Base-by-base conservation (phyloP, 2,329 filamentous ascomycete genomes). In the Fusarium udum region DNA sequence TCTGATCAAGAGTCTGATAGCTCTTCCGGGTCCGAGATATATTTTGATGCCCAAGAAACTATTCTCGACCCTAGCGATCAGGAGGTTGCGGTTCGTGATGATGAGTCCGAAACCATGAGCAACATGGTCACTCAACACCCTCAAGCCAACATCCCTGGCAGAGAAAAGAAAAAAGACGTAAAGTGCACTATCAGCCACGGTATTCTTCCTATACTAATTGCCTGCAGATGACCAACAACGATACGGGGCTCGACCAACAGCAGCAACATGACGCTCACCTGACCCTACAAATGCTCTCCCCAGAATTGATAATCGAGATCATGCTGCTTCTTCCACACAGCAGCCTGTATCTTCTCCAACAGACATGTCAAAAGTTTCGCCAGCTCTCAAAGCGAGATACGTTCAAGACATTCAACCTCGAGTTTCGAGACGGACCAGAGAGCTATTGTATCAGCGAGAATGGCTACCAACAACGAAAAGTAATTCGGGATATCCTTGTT, bases 241-340 rank as follows among this genome's bases (percentile, higher is more conserved):
- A 53, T 10, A 28, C 2, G 5, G 10, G 14, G 32, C 32, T 26
- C 18, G n/a, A 36, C 6, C 53, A 57, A 4, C n/a, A 45, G 39
- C 22, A 20, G 28, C 28, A 49, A 14, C n/a, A 28, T 8, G 18
- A 28, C 6, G 11, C 24, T 6, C 24, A 20, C 20, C 4, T 3
- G 8, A 13, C 42, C 8, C 31, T 59, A 16, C 31, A 48, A 37
- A 52, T n/a, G 5, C 31, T 56, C 43, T 45, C 26, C 10, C 16
- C 58, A 13, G 67, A 70, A 37, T 3, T 70, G 12, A 20, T 70
- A 12, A 39, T 69, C 16, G 22, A 69, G 22, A 69, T 69, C 32
- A 55, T 64, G 59, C 20, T 26, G 9, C 24, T 36, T 46, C 65
- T 69, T 26, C 43, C 64, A 5, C 59, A 69, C 2, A 61, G 59